Evolutionary conservation across 2,329 filamentous ascomycete species (phyloP).

Genomic region (Pyricularia sp.): DNA sequence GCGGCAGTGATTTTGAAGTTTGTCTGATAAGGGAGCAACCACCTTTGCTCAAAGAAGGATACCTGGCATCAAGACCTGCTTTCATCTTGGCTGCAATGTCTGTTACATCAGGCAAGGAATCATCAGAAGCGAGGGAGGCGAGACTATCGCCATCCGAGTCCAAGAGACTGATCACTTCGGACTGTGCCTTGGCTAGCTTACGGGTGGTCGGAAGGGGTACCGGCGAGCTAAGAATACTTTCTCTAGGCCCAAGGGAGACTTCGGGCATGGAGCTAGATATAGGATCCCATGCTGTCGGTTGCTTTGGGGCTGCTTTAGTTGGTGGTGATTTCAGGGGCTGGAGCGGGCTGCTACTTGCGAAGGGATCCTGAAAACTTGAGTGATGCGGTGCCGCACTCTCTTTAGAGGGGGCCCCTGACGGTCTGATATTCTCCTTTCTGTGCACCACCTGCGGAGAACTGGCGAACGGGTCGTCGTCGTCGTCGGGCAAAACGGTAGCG

Average conservation of each 20-base stretch:
- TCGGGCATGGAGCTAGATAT: slow-evolving; percentile 46
- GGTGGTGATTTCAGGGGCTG: slow-evolving; percentile 1
- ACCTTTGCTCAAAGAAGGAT: slow-evolving; percentile 19
- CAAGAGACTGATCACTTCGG: slow-evolving; percentile 26
- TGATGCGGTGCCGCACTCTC: not conserved
- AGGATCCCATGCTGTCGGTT: slow-evolving; percentile 32
- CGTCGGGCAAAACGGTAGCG: slow-evolving; percentile 7
- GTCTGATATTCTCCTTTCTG: slow-evolving; percentile 8
- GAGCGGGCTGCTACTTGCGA: slow-evolving; percentile 13
- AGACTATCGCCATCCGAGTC: slow-evolving; percentile 15
- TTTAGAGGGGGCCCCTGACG: not conserved
- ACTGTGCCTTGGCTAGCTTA: slow-evolving; percentile 9
- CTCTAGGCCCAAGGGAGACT: not conserved
- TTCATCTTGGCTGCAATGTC: slow-evolving; percentile 19
- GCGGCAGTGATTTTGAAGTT: not conserved
- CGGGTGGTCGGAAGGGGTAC: not conserved
- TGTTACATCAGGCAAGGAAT: slow-evolving; percentile 38
- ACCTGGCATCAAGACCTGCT: not conserved
- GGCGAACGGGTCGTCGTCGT: slow-evolving; percentile 8
- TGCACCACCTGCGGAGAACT: not conserved
- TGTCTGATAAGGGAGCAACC: not conserved
- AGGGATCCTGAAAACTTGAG: not conserved
- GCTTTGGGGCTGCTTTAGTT: slow-evolving; percentile 10
- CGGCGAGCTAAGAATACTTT: not conserved
- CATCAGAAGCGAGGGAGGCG: slow-evolving; percentile 23